Conservation (phyloP, 345 rosid species). For the Eucalyptus pauciflora region DNA sequence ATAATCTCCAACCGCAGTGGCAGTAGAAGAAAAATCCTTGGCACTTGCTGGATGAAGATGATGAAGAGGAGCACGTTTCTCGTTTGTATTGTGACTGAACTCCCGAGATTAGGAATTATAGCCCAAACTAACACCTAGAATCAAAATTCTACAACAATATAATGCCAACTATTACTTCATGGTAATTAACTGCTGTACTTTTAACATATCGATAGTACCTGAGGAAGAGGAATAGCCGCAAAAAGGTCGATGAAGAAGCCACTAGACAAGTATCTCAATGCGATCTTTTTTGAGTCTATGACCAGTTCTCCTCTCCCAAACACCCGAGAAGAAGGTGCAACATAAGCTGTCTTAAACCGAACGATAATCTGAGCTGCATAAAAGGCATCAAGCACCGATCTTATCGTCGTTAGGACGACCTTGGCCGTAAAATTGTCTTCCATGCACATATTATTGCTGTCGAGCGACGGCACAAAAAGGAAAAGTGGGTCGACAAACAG, state of each 20-base stretch:
- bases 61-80: constrained; percentile 1
- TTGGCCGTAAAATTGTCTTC: not conserved
- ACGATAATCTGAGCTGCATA: not conserved
- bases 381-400: not conserved
- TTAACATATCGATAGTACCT: not conserved
- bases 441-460: not conserved
- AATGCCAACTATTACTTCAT: not conserved
- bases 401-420: not conserved
- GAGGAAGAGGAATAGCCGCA: constrained; percentile 1
- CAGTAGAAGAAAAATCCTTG: constrained; percentile 5
- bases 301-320: constrained; percentile 2
- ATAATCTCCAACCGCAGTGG: constrained; percentile 11
- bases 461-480: not conserved
- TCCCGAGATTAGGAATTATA: constrained; percentile 1
- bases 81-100: not conserved
- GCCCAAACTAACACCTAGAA: constrained; percentile 14
- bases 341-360: not conserved
- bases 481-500: not conserved
- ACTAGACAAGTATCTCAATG: not conserved
- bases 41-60: constrained; percentile 13
- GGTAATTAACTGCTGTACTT: not conserved
- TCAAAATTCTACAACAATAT: not conserved
- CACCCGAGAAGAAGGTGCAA: not conserved
- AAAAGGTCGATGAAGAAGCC: not conserved
- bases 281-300: not conserved